Evolutionary conservation across 2,329 filamentous ascomycete genomes (phyloP).

Genomic region (Ophiostoma himal-ulmi): DNA sequence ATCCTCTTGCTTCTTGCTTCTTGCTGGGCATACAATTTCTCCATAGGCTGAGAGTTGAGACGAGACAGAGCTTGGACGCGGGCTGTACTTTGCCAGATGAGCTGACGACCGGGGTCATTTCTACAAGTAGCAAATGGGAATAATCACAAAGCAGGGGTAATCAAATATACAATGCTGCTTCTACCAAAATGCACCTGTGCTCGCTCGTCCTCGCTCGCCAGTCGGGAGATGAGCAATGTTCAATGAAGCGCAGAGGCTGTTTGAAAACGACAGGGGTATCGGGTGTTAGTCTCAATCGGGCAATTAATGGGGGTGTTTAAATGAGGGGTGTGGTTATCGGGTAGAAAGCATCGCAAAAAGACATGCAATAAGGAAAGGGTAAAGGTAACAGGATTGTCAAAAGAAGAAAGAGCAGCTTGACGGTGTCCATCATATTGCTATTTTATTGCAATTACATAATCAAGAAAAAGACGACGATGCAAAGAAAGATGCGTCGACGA

Average conservation of each 20-base stretch:
- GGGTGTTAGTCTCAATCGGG: conserved; percentile 7
- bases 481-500: neutral
- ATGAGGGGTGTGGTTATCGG: conserved; percentile 5
- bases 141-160: neutral
- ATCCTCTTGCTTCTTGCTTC: neutral
- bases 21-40: neutral
- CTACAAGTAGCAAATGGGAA: neutral
- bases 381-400: neutral
- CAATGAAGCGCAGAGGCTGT: conserved; percentile 5
- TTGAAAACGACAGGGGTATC: conserved; percentile 1
- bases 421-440: neutral
- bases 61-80: neutral
- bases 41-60: neutral
- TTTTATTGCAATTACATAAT: neutral
- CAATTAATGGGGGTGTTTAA: neutral
- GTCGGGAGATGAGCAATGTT: conserved; percentile 12
- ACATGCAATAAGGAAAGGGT: neutral
- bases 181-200: neutral
- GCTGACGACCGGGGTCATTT: neutral
- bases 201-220: conserved; percentile 8
- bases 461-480: neutral
- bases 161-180: neutral
- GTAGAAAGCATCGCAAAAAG: neutral
- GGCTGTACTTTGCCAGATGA: neutral
- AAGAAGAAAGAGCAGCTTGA: neutral